These are phyloP conservation scores for Trapa incisa DNA, from an alignment of 345 rosid species.

Conservation along the genomic window DNA sequence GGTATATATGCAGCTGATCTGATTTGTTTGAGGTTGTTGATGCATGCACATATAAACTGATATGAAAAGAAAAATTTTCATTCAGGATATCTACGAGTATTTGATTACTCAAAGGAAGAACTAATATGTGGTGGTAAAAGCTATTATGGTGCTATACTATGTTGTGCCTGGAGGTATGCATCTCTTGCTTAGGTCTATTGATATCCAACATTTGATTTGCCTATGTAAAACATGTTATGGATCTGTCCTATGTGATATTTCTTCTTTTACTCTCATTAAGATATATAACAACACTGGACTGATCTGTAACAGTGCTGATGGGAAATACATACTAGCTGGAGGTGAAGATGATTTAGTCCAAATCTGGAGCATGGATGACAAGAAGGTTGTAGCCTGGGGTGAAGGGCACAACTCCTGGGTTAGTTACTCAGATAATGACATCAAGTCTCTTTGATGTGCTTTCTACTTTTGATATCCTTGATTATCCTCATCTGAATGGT, in stretches of 20 bases:
- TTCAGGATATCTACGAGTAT: slow-evolving; percentile 85
- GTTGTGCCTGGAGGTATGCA: slow-evolving; percentile 71
- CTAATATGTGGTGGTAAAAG: slow-evolving; percentile 59
- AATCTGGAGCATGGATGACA: slow-evolving; percentile 99
- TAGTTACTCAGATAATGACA: slow-evolving; percentile 17
- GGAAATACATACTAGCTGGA: slow-evolving; percentile 89
- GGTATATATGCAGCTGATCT: slow-evolving; percentile 29
- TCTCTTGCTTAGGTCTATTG: slow-evolving; percentile 3
- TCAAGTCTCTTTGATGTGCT: slow-evolving; percentile 1
- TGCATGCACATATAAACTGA: slow-evolving; percentile 2
- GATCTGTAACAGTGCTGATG: slow-evolving; percentile 63
- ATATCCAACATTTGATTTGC: not conserved
- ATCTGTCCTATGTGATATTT: not conserved
- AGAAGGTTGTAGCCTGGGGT: slow-evolving; percentile 99
- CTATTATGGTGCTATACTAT: slow-evolving; percentile 65
- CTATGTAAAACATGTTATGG: not conserved
- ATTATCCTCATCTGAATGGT: slow-evolving; percentile 17
- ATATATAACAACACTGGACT: not conserved
- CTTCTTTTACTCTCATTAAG: slow-evolving; percentile 5
- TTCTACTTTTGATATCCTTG: slow-evolving; percentile 10
- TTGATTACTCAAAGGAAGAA: slow-evolving; percentile 65
- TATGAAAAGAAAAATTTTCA: slow-evolving; percentile 10
- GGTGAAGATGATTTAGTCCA: slow-evolving; percentile 99
- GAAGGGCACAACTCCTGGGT: slow-evolving; percentile 99
- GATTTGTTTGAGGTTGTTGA: not conserved